Evolutionary conservation across 805 yeast genomes (phyloP).

Genomic region (Teunomyces tritomae): DNA sequence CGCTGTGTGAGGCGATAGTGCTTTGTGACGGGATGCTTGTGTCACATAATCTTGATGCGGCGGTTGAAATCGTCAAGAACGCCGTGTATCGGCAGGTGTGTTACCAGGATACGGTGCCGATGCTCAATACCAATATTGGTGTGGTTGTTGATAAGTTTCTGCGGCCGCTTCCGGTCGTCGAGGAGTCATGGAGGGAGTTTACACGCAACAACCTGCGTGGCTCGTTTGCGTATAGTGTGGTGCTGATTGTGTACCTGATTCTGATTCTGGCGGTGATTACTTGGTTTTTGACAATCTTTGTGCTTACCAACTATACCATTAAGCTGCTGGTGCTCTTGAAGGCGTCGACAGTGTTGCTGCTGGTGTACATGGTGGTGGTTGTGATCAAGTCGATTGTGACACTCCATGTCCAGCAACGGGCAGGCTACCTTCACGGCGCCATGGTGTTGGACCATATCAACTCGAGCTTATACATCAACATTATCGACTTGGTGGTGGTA

Average conservation of each 20-base stretch:
- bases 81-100: constrained; percentile 33
- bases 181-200: constrained; percentile 48
- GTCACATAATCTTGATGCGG: constrained; percentile 20
- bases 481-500: constrained; percentile 57
- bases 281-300: constrained; percentile 59
- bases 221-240: constrained; percentile 53
- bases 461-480: constrained; percentile 44
- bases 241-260: constrained; percentile 59
- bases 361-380: constrained; percentile 52
- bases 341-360: constrained; percentile 49
- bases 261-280: constrained; percentile 66
- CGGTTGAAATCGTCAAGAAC: constrained; percentile 20
- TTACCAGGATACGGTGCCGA: constrained; percentile 30
- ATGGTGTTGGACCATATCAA: constrained; percentile 45
- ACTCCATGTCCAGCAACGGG: constrained; percentile 47
- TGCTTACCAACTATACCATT: constrained; percentile 62
- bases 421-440: constrained; percentile 44
- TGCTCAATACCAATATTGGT: constrained; percentile 38
- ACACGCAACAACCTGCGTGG: constrained; percentile 34
- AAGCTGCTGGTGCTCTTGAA: constrained; percentile 55
- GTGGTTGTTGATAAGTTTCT: constrained; percentile 24
- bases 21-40: constrained; percentile 36
- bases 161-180: constrained; percentile 42
- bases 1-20: constrained; percentile 28
- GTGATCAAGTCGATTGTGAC: constrained; percentile 46